phyloP scores from a whole-genome alignment of 2,329 filamentous ascomycete genomes.

The Zymoseptoria brevis region DNA sequence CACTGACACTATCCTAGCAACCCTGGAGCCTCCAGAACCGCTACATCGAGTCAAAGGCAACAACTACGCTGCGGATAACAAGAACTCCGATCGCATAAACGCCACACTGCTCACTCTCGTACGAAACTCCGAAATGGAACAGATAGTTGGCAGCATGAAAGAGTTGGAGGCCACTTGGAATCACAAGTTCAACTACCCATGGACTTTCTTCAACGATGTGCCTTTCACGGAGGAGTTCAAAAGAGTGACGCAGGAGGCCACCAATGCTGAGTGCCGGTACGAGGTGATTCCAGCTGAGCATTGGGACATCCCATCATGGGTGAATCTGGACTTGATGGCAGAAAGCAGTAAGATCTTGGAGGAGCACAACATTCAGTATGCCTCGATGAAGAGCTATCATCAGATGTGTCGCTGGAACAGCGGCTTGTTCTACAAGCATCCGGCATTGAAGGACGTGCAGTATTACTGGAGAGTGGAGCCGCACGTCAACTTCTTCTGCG shows the following conservation, averaged over 20 bases:
- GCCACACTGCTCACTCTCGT: constrained; percentile 88
- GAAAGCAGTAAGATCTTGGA: constrained; percentile 78
- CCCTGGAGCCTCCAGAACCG: constrained; percentile 70
- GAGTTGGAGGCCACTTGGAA: constrained; percentile 97
- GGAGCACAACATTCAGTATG: constrained; percentile 84
- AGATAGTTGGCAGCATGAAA: constrained; percentile 78
- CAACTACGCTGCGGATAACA: constrained; percentile 68
- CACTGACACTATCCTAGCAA: constrained; percentile 31
- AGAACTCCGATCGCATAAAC: constrained; percentile 76
- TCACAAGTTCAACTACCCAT: constrained; percentile 97
- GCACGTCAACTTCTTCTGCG: constrained; percentile 98
- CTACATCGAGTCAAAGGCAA: constrained; percentile 61
- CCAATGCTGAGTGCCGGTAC: constrained; percentile 81
- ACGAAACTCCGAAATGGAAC: constrained; percentile 78
- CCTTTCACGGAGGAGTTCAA: constrained; percentile 94
- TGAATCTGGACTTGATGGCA: constrained; percentile 75
- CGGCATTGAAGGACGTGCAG: constrained; percentile 68
- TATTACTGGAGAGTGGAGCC: constrained; percentile 99
- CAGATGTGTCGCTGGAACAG: constrained; percentile 99
- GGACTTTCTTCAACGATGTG: constrained; percentile 98
- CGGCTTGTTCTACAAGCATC: constrained; percentile 95
- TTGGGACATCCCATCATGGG: constrained; percentile 88
- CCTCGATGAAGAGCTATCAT: constrained; percentile 81
- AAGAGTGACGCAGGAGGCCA: constrained; percentile 65
- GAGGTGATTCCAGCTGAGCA: constrained; percentile 90